Evolutionary conservation across 2,329 filamentous ascomycete species (phyloP).

Genomic region (Colletotrichum musae): DNA sequence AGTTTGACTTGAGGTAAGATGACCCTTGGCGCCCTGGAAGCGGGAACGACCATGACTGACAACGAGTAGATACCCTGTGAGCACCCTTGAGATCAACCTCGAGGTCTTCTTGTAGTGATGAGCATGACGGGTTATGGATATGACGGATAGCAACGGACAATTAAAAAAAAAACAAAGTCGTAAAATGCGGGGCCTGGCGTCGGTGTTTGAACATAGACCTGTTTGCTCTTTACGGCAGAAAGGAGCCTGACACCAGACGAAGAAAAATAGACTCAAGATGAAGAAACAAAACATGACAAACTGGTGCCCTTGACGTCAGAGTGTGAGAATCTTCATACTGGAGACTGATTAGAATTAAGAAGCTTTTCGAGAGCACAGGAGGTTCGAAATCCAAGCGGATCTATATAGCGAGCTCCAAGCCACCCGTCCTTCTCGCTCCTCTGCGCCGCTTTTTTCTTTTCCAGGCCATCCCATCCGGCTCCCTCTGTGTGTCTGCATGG

Average conservation of each 20-base stretch:
- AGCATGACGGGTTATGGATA: conserved; percentile 38
- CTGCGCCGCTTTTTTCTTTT: conserved; percentile 27
- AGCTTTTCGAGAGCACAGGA: conserved; percentile 21
- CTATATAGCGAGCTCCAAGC: conserved; percentile 30
- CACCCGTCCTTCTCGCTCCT: neutral
- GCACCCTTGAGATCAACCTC: conserved; percentile 93
- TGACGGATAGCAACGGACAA: conserved; percentile 33
- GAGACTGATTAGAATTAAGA: conserved; percentile 37
- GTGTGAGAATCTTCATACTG: neutral
- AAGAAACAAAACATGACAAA: conserved; percentile 33
- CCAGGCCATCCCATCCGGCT: conserved; percentile 7
- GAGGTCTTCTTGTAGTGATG: conserved; percentile 84
- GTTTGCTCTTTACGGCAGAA: conserved; percentile 8
- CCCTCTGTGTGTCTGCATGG: conserved; percentile 3
- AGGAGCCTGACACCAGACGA: conserved; percentile 15
- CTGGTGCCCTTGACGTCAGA: neutral
- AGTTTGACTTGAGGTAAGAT: conserved; percentile 86
- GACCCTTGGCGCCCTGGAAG: neutral
- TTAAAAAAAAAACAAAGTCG: neutral
- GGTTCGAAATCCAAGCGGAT: conserved; percentile 32
- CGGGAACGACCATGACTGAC: conserved; percentile 12
- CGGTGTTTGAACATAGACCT: conserved; percentile 24
- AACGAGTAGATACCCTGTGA: conserved; percentile 82
- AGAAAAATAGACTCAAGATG: conserved; percentile 32
- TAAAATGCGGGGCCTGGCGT: conserved; percentile 21